Evolutionary conservation across 768 basidiomycete genomes (phyloP).

Genomic region (Leccinum longicurvipes): DNA sequence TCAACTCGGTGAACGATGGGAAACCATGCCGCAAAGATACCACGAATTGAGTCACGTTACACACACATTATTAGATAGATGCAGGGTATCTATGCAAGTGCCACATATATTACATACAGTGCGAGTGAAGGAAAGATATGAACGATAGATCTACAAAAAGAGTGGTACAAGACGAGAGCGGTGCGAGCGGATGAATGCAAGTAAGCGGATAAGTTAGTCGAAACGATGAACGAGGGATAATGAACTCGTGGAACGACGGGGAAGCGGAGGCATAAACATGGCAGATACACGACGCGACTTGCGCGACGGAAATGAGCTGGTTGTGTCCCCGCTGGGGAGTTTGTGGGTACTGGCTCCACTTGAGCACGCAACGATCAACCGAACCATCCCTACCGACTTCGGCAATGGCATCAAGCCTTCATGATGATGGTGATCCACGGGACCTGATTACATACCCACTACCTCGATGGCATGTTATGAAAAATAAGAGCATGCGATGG

Average conservation of each 20-base stretch:
- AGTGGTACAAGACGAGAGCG: slow-evolving; percentile 13
- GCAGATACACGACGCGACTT: slow-evolving; percentile 6
- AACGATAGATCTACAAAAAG: slow-evolving; percentile 6
- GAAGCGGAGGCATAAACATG: background rate
- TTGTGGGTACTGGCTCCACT: slow-evolving; percentile 11
- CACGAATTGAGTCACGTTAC: background rate
- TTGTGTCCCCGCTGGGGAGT: background rate
- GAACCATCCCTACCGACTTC: background rate
- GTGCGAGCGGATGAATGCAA: background rate
- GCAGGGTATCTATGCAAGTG: slow-evolving; percentile 4
- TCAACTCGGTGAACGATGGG: background rate
- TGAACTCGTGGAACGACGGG: background rate
- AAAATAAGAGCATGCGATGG: background rate
- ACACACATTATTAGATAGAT: background rate
- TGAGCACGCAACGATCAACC: background rate
- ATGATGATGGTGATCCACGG: background rate
- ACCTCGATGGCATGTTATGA: background rate
- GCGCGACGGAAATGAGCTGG: slow-evolving; percentile 3
- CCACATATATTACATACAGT: background rate
- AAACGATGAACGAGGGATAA: background rate
- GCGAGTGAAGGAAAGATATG: background rate
- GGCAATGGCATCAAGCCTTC: slow-evolving; percentile 16
- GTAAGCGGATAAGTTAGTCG: slow-evolving; percentile 19
- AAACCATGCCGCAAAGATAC: background rate
- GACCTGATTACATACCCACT: background rate